phyloP scores from a whole-genome alignment of 2,329 filamentous ascomycete genomes.

The Cordyceps farinosa region DNA sequence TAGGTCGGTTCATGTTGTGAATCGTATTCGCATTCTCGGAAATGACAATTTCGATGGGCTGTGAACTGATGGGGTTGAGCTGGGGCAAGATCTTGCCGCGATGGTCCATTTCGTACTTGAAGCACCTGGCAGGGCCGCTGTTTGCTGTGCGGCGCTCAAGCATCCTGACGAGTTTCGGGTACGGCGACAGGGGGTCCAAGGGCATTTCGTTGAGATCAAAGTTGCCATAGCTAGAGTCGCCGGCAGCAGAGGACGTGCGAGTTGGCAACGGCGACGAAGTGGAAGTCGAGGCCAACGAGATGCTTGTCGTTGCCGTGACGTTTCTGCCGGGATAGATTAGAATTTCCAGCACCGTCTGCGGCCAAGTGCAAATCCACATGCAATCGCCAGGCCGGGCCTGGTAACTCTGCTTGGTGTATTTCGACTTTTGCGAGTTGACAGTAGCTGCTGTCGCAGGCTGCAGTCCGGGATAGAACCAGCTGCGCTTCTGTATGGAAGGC shows the following conservation, averaged over 20 bases:
- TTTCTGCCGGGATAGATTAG: conserved; percentile 56
- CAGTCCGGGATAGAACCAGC: conserved; percentile 21
- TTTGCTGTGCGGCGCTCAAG: conserved; percentile 47
- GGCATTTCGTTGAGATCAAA: conserved; percentile 11
- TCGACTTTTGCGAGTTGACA: conserved; percentile 26
- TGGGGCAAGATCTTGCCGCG: conserved; percentile 29
- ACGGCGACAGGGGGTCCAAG: conserved; percentile 31
- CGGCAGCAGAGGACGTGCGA: background rate
- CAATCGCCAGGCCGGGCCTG: conserved; percentile 45
- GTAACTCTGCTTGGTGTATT: conserved; percentile 23
- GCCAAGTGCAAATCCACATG: conserved; percentile 59
- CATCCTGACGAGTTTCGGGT: conserved; percentile 53
- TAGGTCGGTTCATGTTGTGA: background rate
- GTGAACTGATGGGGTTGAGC: background rate
- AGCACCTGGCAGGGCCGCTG: conserved; percentile 40
- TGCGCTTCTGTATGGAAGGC: conserved; percentile 27
- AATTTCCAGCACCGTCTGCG: conserved; percentile 51
- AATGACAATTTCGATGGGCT: conserved; percentile 43
- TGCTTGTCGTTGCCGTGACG: conserved; percentile 33
- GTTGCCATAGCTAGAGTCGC: conserved; percentile 19
- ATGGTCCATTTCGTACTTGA: conserved; percentile 46
- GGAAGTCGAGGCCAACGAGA: conserved; percentile 17
- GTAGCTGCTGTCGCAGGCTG: conserved; percentile 14
- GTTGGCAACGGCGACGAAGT: conserved; percentile 19
- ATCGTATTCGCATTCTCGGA: conserved; percentile 31